Evolutionary conservation across 257 asterid genomes (phyloP).

Genomic region (Cynanchum wilfordii): DNA sequence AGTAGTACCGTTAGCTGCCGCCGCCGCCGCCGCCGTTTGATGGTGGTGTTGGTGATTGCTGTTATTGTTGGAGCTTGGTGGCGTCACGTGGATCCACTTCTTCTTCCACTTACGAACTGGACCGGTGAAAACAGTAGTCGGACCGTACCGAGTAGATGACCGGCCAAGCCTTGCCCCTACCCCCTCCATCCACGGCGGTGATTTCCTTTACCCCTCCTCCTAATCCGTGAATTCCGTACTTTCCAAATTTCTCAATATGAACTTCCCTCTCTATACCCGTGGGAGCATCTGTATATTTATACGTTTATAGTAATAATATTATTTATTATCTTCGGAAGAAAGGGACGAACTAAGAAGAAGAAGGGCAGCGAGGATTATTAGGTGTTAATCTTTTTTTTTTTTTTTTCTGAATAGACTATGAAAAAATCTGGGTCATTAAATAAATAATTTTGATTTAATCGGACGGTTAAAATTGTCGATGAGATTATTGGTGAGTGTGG

Average conservation of each 20-base stretch:
- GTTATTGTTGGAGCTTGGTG: slow-evolving; percentile 23
- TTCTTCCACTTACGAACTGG: slow-evolving; percentile 90
- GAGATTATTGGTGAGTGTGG: background rate
- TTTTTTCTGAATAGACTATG: background rate
- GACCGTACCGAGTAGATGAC: slow-evolving; percentile 82
- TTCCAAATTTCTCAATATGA: background rate
- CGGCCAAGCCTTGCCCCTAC: slow-evolving; percentile 90
- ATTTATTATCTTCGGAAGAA: too few species aligned
- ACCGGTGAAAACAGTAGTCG: slow-evolving; percentile 82
- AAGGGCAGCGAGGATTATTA: background rate
- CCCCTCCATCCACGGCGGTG: slow-evolving; percentile 69
- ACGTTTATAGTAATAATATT: slow-evolving; percentile 5
- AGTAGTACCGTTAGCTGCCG: slow-evolving; percentile 38
- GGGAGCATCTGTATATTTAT: background rate
- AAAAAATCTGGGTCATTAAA: background rate
- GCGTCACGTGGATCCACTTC: slow-evolving; percentile 51
- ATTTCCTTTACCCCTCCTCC: background rate
- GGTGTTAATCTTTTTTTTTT: too few species aligned
- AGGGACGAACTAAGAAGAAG: background rate
- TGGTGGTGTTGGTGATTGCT: slow-evolving; percentile 9
- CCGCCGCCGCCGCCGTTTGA: slow-evolving; percentile 36
- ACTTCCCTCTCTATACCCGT: background rate
- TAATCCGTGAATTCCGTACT: background rate
- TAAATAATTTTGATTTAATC: background rate
- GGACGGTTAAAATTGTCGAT: background rate